A percentile compares a stretch with the other conserved stretches of the same genome.
These are phyloP conservation scores for Cordyceps militaris DNA, from an alignment of 2,329 filamentous ascomycete genomes.

Conservation along the genomic window DNA sequence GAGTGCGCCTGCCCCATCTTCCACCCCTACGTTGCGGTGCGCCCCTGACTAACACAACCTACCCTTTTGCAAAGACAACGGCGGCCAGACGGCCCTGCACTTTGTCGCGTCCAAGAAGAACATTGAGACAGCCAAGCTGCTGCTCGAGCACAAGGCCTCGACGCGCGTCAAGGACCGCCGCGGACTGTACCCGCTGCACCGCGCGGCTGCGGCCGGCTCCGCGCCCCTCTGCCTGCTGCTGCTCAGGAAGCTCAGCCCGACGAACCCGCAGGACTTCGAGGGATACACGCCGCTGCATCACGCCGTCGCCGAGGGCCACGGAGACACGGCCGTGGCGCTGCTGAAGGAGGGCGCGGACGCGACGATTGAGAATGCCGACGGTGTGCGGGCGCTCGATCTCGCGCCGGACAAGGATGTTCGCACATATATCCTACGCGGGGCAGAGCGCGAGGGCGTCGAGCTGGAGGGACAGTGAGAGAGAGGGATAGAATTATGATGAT, in stretches of 20 bases:
- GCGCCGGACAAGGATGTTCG: slow-evolving; percentile 78
- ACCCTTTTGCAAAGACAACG: slow-evolving; percentile 43
- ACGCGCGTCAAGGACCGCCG: slow-evolving; percentile 75
- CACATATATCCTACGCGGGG: slow-evolving; percentile 65
- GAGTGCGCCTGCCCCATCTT: slow-evolving; percentile 38
- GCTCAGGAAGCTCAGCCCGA: slow-evolving; percentile 67
- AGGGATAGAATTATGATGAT: not conserved
- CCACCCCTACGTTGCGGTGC: not conserved
- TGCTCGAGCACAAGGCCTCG: slow-evolving; percentile 71
- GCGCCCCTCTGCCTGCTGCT: slow-evolving; percentile 80
- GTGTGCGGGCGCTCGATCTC: slow-evolving; percentile 66
- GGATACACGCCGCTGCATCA: slow-evolving; percentile 90
- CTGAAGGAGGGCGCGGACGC: slow-evolving; percentile 79
- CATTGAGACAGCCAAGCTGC: slow-evolving; percentile 68
- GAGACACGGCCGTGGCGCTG: slow-evolving; percentile 75
- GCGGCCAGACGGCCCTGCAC: slow-evolving; percentile 79
- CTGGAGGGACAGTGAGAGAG: slow-evolving; percentile 24
- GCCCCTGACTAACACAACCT: not conserved
- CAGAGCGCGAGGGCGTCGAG: slow-evolving; percentile 78
- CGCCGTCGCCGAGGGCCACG: slow-evolving; percentile 67
- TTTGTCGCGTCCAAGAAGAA: slow-evolving; percentile 89
- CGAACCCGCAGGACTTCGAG: slow-evolving; percentile 75
- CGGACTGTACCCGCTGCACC: slow-evolving; percentile 84
- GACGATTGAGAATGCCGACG: slow-evolving; percentile 68
- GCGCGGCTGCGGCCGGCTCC: slow-evolving; percentile 83